Evolutionary conservation across 2,329 filamentous ascomycete species (phyloP), one percentile per base, ranked within the genome.

Genomic region (Epichloe aotearoae): DNA sequence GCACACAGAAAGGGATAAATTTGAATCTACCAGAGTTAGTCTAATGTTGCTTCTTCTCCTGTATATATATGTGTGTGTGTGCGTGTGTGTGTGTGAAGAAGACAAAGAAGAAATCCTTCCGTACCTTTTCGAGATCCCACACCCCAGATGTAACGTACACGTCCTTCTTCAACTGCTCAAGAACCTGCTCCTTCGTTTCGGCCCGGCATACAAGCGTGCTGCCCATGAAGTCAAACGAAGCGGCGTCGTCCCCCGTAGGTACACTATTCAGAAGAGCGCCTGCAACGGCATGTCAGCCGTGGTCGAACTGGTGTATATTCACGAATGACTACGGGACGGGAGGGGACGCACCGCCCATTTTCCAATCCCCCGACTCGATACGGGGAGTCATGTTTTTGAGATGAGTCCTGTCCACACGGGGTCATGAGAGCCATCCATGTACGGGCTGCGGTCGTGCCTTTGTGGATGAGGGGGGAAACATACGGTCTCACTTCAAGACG

Each of bases 91-190:
- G 8, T 30, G 8, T 30, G 26, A 30, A 30, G 8, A 4, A 30
- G 26, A 30, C 6, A 5, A 30, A 11, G 23, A 8, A 20, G 11
- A 17, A 5, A 17, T 5, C 3, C 12, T 64, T 60, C 54, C 26
- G 3, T 30, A 79, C 79, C 59, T 85, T 85, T 37, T 82, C 77
- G 52, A 85, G 62, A 71, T 95, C 87, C 89, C 89, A 95, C 8
- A 94, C 88, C 0, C 82, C 86, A 42, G 67, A 73, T 53, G 69
- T 74, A 10, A 75, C 72, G 68, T 95, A 95, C 10, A 89, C 71
- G 69, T 95, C 89, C 46, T 78, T 74, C 65, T 77, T 78, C 45
- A 95, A 64, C 48, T 76, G 62, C 58, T 84, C 76, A 40, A 83
- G 64, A 2, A 87, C 79, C 63, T 88, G 84, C 56, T 89, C 84